phyloP scores from a whole-genome alignment of 2,329 filamentous ascomycete genomes.

The Aspergillus floridensis region DNA sequence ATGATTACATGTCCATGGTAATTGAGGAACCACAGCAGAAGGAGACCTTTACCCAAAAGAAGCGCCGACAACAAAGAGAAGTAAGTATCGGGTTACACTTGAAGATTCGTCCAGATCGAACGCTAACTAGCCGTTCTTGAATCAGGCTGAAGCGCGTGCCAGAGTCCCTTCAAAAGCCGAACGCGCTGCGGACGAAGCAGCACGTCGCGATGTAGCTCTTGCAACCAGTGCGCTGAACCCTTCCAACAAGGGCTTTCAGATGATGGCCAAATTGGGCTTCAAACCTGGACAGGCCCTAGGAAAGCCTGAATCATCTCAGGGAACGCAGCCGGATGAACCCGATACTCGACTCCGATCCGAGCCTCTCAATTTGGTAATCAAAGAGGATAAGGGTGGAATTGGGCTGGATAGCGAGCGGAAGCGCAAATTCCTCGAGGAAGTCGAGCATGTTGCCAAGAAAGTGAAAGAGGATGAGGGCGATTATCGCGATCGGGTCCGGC shows the following conservation, averaged over 20 bases:
- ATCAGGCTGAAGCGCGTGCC: constrained; percentile 64
- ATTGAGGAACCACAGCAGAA: constrained; percentile 66
- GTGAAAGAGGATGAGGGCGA: constrained; percentile 64
- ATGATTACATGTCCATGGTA: constrained; percentile 97
- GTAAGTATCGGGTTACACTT: constrained; percentile 24
- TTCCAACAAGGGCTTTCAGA: constrained; percentile 81
- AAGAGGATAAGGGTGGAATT: constrained; percentile 78
- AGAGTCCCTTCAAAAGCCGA: constrained; percentile 75
- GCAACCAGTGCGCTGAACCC: constrained; percentile 69
- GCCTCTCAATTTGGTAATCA: constrained; percentile 73
- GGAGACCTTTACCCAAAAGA: constrained; percentile 63
- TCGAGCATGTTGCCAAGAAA: constrained; percentile 58
- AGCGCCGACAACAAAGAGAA: constrained; percentile 53
- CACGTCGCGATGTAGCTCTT: constrained; percentile 71
- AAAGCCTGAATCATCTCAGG: constrained; percentile 46
- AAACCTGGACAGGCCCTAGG: constrained; percentile 72
- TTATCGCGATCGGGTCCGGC: constrained; percentile 69
- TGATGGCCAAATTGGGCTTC: constrained; percentile 98
- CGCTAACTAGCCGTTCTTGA: constrained; percentile 31
- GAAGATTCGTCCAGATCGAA: constrained; percentile 43
- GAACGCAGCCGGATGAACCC: neutral
- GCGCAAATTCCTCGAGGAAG: constrained; percentile 66
- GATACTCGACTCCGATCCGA: constrained; percentile 55
- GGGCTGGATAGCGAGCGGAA: constrained; percentile 82
- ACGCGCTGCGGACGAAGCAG: constrained; percentile 69